Percentiles rank a stretch among this genome's conserved stretches.
phyloP scores from a whole-genome alignment of 768 basidiomycete species.

The Tulasnella sp. region DNA sequence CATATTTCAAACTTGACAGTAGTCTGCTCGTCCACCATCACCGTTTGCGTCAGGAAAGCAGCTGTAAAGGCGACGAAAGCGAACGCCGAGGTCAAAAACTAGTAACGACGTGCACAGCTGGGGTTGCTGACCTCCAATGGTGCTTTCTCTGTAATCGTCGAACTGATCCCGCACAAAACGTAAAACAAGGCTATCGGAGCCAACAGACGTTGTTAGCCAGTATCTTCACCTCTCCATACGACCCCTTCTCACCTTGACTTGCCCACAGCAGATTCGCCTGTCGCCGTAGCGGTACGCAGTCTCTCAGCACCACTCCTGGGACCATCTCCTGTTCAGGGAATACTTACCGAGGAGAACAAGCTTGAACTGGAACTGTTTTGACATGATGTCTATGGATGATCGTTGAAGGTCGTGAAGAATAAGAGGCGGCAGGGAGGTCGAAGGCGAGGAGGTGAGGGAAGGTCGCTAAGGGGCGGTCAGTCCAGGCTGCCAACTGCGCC shows the following conservation, averaged over 20 bases:
- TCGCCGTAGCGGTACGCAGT: background rate
- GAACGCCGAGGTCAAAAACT: slow-evolving; percentile 22
- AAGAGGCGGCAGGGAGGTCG: background rate
- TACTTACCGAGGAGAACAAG: slow-evolving; percentile 86
- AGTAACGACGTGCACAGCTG: background rate
- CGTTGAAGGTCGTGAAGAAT: slow-evolving; percentile 2
- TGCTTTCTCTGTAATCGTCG: slow-evolving; percentile 92
- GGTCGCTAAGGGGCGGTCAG: slow-evolving; percentile 10
- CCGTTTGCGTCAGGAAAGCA: slow-evolving; percentile 97
- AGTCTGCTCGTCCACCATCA: slow-evolving; percentile 81
- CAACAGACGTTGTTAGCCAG: slow-evolving; percentile 6
- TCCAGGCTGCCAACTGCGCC: slow-evolving; percentile 11
- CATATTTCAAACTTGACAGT: slow-evolving; percentile 98
- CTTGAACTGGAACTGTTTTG: slow-evolving; percentile 92
- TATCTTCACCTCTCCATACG: background rate
- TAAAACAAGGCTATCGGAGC: slow-evolving; percentile 69
- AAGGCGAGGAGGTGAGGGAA: background rate
- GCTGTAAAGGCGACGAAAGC: slow-evolving; percentile 47
- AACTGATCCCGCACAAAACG: slow-evolving; percentile 97
- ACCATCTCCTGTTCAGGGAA: background rate
- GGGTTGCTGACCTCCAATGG: slow-evolving; percentile 62
- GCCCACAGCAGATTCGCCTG: slow-evolving; percentile 96
- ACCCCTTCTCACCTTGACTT: slow-evolving; percentile 73
- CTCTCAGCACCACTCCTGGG: background rate
- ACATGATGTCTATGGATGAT: slow-evolving; percentile 53